Evolutionary conservation across 331 rosid species (phyloP), one percentile per base, ranked within the genome.

Genomic region (Rosa hybrid): DNA sequence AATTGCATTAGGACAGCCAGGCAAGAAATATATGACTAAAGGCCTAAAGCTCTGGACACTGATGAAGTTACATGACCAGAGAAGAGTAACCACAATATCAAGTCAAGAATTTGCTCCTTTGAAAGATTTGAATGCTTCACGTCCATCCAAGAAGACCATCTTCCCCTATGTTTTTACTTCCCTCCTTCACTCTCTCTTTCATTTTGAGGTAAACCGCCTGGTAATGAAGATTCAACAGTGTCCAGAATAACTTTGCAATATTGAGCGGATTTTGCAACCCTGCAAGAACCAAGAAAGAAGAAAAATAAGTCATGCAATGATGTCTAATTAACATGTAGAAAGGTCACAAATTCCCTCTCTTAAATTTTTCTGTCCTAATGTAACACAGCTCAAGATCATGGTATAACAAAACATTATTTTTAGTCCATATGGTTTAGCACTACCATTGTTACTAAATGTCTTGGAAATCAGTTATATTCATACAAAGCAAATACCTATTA

Each of bases 1-100:
- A 48, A 93, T 74, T 27, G 99, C 94, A 57, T 51, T 81, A 69
- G 97, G 97, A 65, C 91, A 93, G 75, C 86, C 77, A 4, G 93
- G 91, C 78, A 96, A 86, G 83, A 96, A 93, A 87, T 85, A 86
- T 39, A 96, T 84, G 60, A 98, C 30, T 27, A 27, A 27, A 27
- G 30, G 30, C 30, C 97, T 5, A 96, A 60, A 81, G 99, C 90
- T 79, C 93, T 96, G 75, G 99, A 82, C 1, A 96, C 97, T 1
- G 98, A 92, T 14, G 99, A 96, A 57, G 99, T 96, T 85, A 93
- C 99, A 83, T 96, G 99, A 48, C 99, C 99, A 81, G 99, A 98
- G 50, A 96, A 96, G 25, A 96, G 94, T 86, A 96, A 81, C 65
- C 98, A 92, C 1, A 96, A 83, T 42, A 96, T 84, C 85, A 96